Conservation (phyloP, 192 early-diverging fungal genomes). For the Coemansia sp. region DNA sequence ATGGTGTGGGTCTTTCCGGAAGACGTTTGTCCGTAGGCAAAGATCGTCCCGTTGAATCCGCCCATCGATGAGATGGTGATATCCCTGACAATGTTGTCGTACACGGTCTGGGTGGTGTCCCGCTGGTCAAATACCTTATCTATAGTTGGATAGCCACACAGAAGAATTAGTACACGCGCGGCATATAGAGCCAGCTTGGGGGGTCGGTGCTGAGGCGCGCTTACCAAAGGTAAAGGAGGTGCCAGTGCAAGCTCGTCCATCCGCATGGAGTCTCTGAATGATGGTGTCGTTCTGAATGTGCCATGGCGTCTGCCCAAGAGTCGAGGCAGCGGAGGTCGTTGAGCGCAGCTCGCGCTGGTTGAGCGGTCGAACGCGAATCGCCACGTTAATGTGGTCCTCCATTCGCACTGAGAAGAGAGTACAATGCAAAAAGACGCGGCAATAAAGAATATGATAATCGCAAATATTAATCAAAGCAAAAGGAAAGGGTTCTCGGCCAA, state of each 20-base stretch:
- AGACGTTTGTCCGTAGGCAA: conserved; percentile 98
- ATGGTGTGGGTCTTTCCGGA: conserved; percentile 90
- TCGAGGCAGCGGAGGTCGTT: too few relatives aligned
- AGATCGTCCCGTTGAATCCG: conserved; percentile 96
- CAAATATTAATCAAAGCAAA: not conserved
- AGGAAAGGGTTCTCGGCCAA: not conserved
- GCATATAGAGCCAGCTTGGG: too few relatives aligned
- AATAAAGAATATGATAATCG: conserved; percentile 4
- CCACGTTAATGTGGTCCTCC: conserved; percentile 69
- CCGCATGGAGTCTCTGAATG: conserved; percentile 31
- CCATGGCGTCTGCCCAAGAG: conserved; percentile 37
- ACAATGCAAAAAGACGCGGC: not conserved
- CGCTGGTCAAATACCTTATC: conserved; percentile 58
- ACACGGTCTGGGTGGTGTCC: conserved; percentile 46
- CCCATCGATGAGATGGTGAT: conserved; percentile 77
- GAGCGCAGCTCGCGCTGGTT: conserved; percentile 61
- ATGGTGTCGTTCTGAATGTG: conserved; percentile 49
- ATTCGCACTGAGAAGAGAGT: conserved; percentile 11
- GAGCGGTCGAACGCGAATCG: conserved; percentile 73
- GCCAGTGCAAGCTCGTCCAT: conserved; percentile 33
- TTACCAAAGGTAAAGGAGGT: conserved; percentile 58
- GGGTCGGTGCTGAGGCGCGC: too few relatives aligned
- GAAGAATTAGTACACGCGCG: not conserved
- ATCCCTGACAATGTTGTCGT: conserved; percentile 56
- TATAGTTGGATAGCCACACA: conserved; percentile 4